Conservation (phyloP, 2,329 filamentous ascomycete species). For the Paraphoma sp. region DNA sequence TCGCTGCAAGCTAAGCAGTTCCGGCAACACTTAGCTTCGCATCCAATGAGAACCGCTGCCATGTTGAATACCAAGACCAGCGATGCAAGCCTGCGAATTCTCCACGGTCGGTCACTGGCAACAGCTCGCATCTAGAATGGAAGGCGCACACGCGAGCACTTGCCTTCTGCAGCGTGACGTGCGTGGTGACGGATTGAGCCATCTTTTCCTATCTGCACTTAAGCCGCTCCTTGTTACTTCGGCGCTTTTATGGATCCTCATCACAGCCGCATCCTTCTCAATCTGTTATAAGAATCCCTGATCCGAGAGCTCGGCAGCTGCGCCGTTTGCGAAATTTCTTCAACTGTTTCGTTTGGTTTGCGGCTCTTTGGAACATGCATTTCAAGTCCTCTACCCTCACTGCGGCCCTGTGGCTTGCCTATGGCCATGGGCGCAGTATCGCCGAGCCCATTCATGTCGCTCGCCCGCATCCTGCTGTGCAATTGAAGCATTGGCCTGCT, state of each 20-base stretch:
- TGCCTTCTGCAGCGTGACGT: conserved; percentile 2
- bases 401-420: conserved; percentile 29
- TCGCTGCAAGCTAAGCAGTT: neutral
- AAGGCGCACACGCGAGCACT: neutral
- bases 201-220: neutral
- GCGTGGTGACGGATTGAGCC: neutral
- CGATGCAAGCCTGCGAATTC: neutral
- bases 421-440: conserved; percentile 17
- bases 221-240: conserved; percentile 1
- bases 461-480: conserved; percentile 17
- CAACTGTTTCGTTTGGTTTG: neutral
- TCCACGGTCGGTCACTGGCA: neutral
- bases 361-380: neutral
- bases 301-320: neutral
- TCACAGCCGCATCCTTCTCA: neutral
- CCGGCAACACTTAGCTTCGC: neutral
- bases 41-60: neutral
- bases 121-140: neutral
- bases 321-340: neutral
- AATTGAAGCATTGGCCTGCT: conserved; percentile 34
- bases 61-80: neutral
- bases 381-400: conserved; percentile 10
- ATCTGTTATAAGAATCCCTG: neutral
- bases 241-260: conserved; percentile 3
- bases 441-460: neutral